These are phyloP conservation scores for Chlamydomonas reinhardtii DNA, from an alignment of 163 green algal species.

Conservation along the genomic window DNA sequence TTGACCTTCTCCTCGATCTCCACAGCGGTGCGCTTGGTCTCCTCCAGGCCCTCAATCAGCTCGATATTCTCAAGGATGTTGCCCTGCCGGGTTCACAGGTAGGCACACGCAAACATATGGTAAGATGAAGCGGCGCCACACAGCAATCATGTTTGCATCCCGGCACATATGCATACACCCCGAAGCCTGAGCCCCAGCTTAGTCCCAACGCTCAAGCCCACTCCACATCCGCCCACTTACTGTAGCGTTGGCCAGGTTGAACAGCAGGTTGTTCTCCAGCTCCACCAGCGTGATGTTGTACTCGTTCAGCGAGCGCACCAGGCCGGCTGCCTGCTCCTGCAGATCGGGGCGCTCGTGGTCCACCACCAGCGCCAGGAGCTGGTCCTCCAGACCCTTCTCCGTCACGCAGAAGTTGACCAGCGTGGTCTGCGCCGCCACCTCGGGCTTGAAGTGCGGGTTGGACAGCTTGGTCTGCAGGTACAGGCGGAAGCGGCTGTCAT, in stretches of 20 bases:
- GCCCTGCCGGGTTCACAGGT: slow-evolving; percentile 64
- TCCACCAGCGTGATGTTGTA: slow-evolving; percentile 92
- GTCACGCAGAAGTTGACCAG: slow-evolving; percentile 97
- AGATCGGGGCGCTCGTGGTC: slow-evolving; percentile 92
- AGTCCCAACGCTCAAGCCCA: no score
- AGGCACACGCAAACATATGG: no score
- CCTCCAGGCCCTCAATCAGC: slow-evolving; percentile 94
- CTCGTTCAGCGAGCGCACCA: slow-evolving; percentile 86
- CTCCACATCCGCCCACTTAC: slow-evolving; percentile 18
- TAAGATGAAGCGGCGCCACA: no score
- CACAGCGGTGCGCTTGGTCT: slow-evolving; percentile 91
- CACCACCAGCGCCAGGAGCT: slow-evolving; percentile 88
- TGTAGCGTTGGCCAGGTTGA: slow-evolving; percentile 85
- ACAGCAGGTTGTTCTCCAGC: slow-evolving; percentile 94
- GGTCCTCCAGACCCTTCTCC: slow-evolving; percentile 85
- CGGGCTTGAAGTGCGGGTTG: slow-evolving; percentile 95
- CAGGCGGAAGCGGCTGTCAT: slow-evolving; percentile 78
- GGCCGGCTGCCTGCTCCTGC: slow-evolving; percentile 78
- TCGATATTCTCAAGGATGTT: slow-evolving; percentile 96
- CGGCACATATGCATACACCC: no score
- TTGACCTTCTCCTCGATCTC: slow-evolving; percentile 92
- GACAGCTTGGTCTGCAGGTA: slow-evolving; percentile 93
- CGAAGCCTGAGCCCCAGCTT: no score
- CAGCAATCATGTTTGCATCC: no score
- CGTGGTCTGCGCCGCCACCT: slow-evolving; percentile 91